A percentile compares a stretch with the other conserved stretches of the same genome.
Conservation (phyloP, 139 green algal genomes). For the Raphidocelis subcapitata region DNA sequence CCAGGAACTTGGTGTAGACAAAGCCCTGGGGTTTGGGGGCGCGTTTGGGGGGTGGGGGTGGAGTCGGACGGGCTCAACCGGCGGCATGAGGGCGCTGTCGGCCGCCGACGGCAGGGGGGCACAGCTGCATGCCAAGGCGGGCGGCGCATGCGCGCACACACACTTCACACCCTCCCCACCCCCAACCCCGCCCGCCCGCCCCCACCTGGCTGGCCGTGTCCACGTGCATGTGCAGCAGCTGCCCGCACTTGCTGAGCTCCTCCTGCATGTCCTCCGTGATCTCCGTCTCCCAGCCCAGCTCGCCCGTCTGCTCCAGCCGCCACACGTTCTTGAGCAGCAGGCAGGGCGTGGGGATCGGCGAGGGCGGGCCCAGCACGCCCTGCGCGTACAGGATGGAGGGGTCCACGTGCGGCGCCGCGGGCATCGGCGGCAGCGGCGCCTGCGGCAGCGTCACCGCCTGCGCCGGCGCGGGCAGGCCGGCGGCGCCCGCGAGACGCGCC, state of each 20-base stretch:
- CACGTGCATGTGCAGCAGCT: constrained; percentile 78
- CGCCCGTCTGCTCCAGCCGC: constrained; percentile 64
- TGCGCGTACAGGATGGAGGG: constrained; percentile 50
- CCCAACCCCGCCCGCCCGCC: background rate
- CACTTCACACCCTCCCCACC: background rate
- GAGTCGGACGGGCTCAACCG: too few relatives aligned
- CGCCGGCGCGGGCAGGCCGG: constrained; percentile 10
- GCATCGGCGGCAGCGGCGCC: constrained; percentile 22
- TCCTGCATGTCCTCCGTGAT: constrained; percentile 84
- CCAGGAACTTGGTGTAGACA: constrained; percentile 91
- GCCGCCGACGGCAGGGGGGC: too few relatives aligned
- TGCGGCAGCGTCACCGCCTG: constrained; percentile 7
- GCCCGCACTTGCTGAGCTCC: constrained; percentile 91
- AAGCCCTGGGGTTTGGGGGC: constrained; percentile 64
- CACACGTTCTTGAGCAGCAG: constrained; percentile 98
- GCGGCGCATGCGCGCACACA: background rate
- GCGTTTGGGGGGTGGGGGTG: too few relatives aligned
- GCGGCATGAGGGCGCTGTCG: too few relatives aligned
- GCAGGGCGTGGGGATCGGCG: constrained; percentile 88
- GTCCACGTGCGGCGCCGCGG: constrained; percentile 3
- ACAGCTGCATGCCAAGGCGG: too few relatives aligned
- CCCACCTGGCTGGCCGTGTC: constrained; percentile 78
- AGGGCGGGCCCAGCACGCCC: constrained; percentile 84
- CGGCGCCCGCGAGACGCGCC: background rate
- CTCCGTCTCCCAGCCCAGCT: constrained; percentile 87